Evolutionary conservation across 352 stramenopile genomes (phyloP), one percentile per base, ranked within the genome.

Genomic region (Ophiocytium majus): DNA sequence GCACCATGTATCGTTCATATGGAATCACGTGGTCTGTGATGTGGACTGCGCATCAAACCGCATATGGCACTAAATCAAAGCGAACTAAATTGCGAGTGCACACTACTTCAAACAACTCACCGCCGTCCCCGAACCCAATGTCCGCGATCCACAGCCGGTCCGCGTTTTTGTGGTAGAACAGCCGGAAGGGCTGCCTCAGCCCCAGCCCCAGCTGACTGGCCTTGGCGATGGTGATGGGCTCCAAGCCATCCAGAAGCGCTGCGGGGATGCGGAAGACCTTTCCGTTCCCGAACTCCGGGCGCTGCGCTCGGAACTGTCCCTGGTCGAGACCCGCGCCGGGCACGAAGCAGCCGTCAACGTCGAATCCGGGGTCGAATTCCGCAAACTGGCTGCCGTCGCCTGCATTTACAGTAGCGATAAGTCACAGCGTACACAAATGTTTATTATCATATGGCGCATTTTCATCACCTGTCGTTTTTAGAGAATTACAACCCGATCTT

Each of bases 111-210:
- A n/a, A n/a, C n/a, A n/a, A n/a, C 43, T 57, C 43, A 57, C 43
- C 43, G 5, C 66, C 66, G 14, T 78, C 66, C 5, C 66, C 66
- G 35, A 78, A 14, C 66, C 66, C 66, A 14, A 78, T 17, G 35
- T 78, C 66, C 35, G 32, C 66, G 35, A 78, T 78, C 66, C 66
- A 78, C 35, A 78, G 35, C 32, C 14, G 32, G 35, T 78, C 66
- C 32, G 32, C 66, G 5, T 5, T 5, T 14, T 35, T 14, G 32
- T 43, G 66, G 66, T 78, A 43, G 35, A 78, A 78, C 66, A 78
- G 5, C 5, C 66, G 32, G 66, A 78, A 78, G 5, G 66, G 66
- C 35, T 78, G 66, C 5, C 57, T 23, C 66, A 14, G 35, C 14
- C 17, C 5, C 35, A 5, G 32, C 32, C 5, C 66, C 5, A 78